Base-by-base conservation (phyloP, 164 flowering plant genomes). In the Magnolia sinica region DNA sequence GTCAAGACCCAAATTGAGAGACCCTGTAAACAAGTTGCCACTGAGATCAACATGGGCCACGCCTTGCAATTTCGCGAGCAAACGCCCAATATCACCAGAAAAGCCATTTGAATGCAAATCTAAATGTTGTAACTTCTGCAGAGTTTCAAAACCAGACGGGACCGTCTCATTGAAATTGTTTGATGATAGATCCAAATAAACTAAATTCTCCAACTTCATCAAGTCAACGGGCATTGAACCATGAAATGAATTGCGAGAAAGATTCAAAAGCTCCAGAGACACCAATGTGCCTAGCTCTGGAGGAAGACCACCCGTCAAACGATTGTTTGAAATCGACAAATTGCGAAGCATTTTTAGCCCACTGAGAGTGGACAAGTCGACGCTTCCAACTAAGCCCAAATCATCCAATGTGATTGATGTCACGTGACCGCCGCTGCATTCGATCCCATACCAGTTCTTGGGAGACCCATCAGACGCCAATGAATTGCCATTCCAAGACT, bases 21-120 rank as follows among this genome's bases (percentile, higher is more conserved):
- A 83, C 64, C 94, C 94, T 70, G 82, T 73, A 50, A 92, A 88
- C 23, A 27, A 31, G 72, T 92, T 92, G 79, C 78, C 73, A 80
- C 97, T 91, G 29, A 91, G 84, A 79, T 92, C 93, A 49, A 92
- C 84, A 81, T 87, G 70, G 18, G 31, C 79, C 72, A 85, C 84
- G 68, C 79, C 73, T 50, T 77, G 89, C 72, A 91, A 68, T 50
- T 85, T 83, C 23, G 81, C 68, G 24, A 91, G 75, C 75, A 89
- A 73, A 59, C 61, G 31, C 82, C 84, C 86, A 13, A 88, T 75
- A 77, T 88, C 88, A n/a, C 93, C 89, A 6, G 81, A 75, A 64
- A 92, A 87, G 4, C 73, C 74, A 80, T 89, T 90, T 50, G 70
- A 78, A n/a, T 72, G 82, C 81, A 90, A 80, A 85, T 92, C 94